Evolutionary conservation across 805 yeast genomes (phyloP).

Genomic region (Starmera dryadoides): DNA sequence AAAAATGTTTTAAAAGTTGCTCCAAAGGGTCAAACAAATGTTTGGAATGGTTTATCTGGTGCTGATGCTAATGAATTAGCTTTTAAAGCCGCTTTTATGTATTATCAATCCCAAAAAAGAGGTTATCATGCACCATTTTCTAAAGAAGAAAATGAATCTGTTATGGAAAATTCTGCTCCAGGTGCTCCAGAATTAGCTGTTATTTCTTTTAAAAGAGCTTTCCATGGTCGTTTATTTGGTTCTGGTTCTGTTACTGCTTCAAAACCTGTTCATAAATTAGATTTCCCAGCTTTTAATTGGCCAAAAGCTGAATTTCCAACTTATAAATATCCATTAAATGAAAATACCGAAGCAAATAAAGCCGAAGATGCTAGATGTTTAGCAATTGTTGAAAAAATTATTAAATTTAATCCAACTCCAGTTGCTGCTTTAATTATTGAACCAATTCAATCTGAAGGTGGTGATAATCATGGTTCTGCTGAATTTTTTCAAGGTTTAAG

Average conservation of each 20-base stretch:
- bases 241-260: slow-evolving; percentile 88
- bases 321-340: slow-evolving; percentile 77
- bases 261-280: slow-evolving; percentile 90
- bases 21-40: slow-evolving; percentile 66
- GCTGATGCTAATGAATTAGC: slow-evolving; percentile 89
- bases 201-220: slow-evolving; percentile 78
- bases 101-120: slow-evolving; percentile 64
- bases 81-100: slow-evolving; percentile 82
- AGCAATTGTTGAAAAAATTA: slow-evolving; percentile 62
- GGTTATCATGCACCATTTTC: slow-evolving; percentile 57
- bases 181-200: slow-evolving; percentile 86
- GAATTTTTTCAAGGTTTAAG: slow-evolving; percentile 78
- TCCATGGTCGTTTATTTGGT: slow-evolving; percentile 95
- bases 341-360: slow-evolving; percentile 53
- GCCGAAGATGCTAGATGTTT: slow-evolving; percentile 80
- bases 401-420: slow-evolving; percentile 62
- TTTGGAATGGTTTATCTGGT: slow-evolving; percentile 80
- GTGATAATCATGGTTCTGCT: slow-evolving; percentile 80
- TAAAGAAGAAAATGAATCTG: slow-evolving; percentile 58
- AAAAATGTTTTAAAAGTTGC: slow-evolving; percentile 49
- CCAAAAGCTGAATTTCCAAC: slow-evolving; percentile 92
- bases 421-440: slow-evolving; percentile 87
- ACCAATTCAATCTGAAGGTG: slow-evolving; percentile 90
- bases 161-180: slow-evolving; percentile 79
- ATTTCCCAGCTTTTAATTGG: slow-evolving; percentile 92